phyloP scores from a whole-genome alignment of 148 eudicot species.

The Rhododendron vialii region DNA sequence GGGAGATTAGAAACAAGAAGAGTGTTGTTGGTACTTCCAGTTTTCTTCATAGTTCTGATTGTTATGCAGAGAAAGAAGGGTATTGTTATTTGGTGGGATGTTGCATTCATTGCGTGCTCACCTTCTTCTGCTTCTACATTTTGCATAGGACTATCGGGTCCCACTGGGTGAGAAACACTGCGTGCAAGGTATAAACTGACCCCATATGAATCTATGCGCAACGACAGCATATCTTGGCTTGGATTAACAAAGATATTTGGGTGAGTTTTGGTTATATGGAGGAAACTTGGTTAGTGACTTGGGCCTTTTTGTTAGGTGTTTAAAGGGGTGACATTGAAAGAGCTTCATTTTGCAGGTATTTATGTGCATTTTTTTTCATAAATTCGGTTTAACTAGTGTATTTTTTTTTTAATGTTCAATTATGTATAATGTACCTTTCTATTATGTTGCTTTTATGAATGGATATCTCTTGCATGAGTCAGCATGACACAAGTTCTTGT shows the following conservation, averaged over 20 bases:
- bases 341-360: slow-evolving; percentile 21
- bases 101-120: slow-evolving; percentile 7
- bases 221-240: slow-evolving; percentile 11
- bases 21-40: background rate
- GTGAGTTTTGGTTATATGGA: background rate
- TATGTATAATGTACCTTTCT: background rate
- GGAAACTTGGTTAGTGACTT: slow-evolving; percentile 7
- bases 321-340: slow-evolving; percentile 15
- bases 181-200: background rate
- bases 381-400: background rate
- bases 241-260: slow-evolving; percentile 3
- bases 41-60: background rate
- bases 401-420: slow-evolving; percentile 2
- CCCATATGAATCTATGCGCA: background rate
- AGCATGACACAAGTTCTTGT: background rate
- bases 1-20: background rate
- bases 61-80: background rate
- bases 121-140: slow-evolving; percentile 7
- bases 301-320: slow-evolving; percentile 7
- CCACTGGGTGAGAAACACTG: background rate
- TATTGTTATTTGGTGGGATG: slow-evolving; percentile 10
- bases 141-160: background rate
- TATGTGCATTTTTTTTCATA: background rate
- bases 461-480: background rate
- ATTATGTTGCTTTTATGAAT: background rate